Conservation (phyloP, 1,139 yeast species). For the Kluyveromyces sp. region DNA sequence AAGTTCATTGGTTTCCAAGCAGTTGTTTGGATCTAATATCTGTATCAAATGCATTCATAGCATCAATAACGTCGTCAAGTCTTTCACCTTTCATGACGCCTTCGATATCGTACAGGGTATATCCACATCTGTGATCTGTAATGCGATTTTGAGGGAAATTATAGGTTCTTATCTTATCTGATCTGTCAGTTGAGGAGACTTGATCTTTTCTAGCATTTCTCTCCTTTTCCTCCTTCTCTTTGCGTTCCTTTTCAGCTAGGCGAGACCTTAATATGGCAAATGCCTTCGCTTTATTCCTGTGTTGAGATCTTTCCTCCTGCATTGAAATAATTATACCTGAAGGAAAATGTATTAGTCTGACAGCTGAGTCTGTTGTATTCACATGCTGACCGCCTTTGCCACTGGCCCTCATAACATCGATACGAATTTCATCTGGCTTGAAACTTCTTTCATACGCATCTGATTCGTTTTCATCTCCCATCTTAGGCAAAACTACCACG, state of each 20-base stretch:
- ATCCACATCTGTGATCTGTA: constrained; percentile 89
- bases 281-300: constrained; percentile 92
- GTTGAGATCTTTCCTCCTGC: constrained; percentile 95
- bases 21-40: constrained; percentile 40
- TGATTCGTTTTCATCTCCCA: constrained; percentile 46
- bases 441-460: constrained; percentile 69
- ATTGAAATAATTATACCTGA: constrained; percentile 84
- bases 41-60: constrained; percentile 42
- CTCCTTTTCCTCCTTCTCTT: constrained; percentile 58
- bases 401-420: constrained; percentile 93
- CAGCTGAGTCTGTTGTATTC: constrained; percentile 96
- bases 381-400: constrained; percentile 99
- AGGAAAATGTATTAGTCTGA: constrained; percentile 84
- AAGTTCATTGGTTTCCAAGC: constrained; percentile 14
- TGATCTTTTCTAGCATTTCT: constrained; percentile 68
- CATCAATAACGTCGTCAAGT: constrained; percentile 57
- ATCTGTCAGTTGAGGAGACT: constrained; percentile 80
- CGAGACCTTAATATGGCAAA: constrained; percentile 74
- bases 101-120: constrained; percentile 67
- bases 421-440: constrained; percentile 79
- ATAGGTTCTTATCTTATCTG: constrained; percentile 90
- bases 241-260: constrained; percentile 73
- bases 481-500: constrained; percentile 84
- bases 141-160: constrained; percentile 88
- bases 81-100: constrained; percentile 71